These are phyloP conservation scores for Colletotrichum orchidophilum DNA, from an alignment of 2,329 filamentous ascomycete genomes.

Conservation along the genomic window DNA sequence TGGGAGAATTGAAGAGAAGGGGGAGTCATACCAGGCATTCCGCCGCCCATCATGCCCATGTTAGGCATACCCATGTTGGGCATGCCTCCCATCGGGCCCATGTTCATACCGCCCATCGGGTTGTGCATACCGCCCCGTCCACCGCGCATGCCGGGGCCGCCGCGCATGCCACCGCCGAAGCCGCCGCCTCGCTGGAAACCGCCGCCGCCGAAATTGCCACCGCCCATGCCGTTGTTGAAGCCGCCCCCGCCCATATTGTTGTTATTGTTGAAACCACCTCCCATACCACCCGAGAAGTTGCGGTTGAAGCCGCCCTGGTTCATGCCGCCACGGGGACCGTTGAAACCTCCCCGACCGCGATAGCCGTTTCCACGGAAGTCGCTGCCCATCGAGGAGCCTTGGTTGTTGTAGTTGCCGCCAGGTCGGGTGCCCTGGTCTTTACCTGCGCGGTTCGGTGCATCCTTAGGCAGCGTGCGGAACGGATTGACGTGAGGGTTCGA, in stretches of 20 bases:
- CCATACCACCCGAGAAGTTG: constrained; percentile 46
- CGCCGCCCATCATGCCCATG: constrained; percentile 62
- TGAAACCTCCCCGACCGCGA: constrained; percentile 60
- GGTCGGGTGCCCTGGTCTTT: constrained; percentile 69
- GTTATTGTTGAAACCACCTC: constrained; percentile 55
- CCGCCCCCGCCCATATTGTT: constrained; percentile 56
- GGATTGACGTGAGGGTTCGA: constrained; percentile 82
- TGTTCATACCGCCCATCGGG: constrained; percentile 60
- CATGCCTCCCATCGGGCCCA: constrained; percentile 62
- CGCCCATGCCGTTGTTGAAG: constrained; percentile 62
- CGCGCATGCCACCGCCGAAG: constrained; percentile 59
- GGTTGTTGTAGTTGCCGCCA: constrained; percentile 59
- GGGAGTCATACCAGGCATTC: constrained; percentile 62
- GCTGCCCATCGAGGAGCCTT: constrained; percentile 51
- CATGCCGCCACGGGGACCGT: constrained; percentile 59
- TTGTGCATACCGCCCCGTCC: constrained; percentile 53
- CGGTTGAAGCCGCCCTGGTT: constrained; percentile 55
- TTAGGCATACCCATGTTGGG: constrained; percentile 54
- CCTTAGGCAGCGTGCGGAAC: constrained; percentile 91
- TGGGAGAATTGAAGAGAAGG: constrained; percentile 18
- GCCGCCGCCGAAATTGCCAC: constrained; percentile 54
- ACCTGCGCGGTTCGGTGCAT: constrained; percentile 76
- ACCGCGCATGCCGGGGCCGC: constrained; percentile 51
- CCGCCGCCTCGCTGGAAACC: constrained; percentile 59
- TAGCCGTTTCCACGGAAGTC: constrained; percentile 60